Conservation (phyloP, 2,329 filamentous ascomycete species). For the Myriosclerotinia duriaeana region DNA sequence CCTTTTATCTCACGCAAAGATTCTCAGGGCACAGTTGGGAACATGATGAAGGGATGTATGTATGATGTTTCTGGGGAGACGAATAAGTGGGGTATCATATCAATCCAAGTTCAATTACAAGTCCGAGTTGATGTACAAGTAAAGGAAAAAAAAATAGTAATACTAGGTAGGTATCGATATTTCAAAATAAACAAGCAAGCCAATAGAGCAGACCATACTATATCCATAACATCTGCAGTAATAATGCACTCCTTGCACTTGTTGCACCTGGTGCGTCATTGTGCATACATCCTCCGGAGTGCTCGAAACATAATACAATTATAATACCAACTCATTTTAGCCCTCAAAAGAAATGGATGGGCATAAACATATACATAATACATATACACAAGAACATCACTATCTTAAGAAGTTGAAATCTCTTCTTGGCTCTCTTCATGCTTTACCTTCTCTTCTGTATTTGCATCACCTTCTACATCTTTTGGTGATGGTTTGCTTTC, state of each 20-base stretch:
- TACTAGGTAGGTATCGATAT: too few species aligned
- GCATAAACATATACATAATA: conserved; percentile 9
- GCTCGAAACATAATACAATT: not conserved
- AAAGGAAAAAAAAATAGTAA: not conserved
- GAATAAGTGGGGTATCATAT: not conserved
- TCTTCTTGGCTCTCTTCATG: conserved; percentile 1
- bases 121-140: not conserved
- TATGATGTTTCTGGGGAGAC: not conserved
- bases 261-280: not conserved
- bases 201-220: too few species aligned
- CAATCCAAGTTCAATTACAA: not conserved
- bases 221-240: not conserved
- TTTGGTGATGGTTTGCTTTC: not conserved
- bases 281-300: not conserved
- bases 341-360: not conserved
- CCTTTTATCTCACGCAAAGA: too few species aligned
- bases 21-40: too few species aligned
- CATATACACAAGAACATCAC: not conserved
- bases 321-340: not conserved
- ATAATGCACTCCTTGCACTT: not conserved
- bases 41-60: too few species aligned
- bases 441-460: conserved; percentile 11
- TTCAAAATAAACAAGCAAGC: not conserved
- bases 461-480: not conserved
- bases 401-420: not conserved